Conservation (phyloP, 2,329 filamentous ascomycete species). For the Fusarium musae region DNA sequence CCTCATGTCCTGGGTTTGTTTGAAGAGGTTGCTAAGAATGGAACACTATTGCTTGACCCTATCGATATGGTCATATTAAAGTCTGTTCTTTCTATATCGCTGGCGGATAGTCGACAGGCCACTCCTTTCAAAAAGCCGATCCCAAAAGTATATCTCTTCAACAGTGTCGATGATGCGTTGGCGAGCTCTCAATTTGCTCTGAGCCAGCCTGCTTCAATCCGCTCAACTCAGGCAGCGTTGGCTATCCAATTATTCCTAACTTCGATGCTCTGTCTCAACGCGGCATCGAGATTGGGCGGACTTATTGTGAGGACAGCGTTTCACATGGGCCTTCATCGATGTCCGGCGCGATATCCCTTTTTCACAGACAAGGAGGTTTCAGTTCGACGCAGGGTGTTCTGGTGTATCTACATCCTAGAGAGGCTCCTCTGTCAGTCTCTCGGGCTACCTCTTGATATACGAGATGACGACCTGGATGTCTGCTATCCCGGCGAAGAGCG, state of each 20-base stretch:
- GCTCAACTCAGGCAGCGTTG: conserved; percentile 61
- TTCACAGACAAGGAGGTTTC: conserved; percentile 59
- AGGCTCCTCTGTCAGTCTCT: conserved; percentile 66
- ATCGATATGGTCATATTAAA: conserved; percentile 37
- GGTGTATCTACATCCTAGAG: conserved; percentile 66
- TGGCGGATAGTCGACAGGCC: conserved; percentile 62
- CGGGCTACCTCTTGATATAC: conserved; percentile 64
- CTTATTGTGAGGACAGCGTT: conserved; percentile 65
- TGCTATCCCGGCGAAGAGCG: conserved; percentile 63
- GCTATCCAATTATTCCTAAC: conserved; percentile 65
- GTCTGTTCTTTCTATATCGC: conserved; percentile 63
- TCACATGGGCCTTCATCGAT: conserved; percentile 68
- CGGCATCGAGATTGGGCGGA: conserved; percentile 66
- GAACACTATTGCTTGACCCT: conserved; percentile 8
- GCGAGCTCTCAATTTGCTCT: conserved; percentile 60
- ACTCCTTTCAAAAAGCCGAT: conserved; percentile 44
- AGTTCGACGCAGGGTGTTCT: conserved; percentile 64
- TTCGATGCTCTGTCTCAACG: conserved; percentile 66
- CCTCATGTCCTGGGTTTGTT: conserved; percentile 60
- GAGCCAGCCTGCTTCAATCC: conserved; percentile 58
- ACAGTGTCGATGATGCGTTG: conserved; percentile 61
- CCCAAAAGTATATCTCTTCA: conserved; percentile 58
- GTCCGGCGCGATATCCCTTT: conserved; percentile 62
- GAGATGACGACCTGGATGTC: conserved; percentile 68
- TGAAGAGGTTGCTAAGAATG: conserved; percentile 53